phyloP scores from a whole-genome alignment of 2,329 filamentous ascomycete genomes.

The Whalleya microplaca region DNA sequence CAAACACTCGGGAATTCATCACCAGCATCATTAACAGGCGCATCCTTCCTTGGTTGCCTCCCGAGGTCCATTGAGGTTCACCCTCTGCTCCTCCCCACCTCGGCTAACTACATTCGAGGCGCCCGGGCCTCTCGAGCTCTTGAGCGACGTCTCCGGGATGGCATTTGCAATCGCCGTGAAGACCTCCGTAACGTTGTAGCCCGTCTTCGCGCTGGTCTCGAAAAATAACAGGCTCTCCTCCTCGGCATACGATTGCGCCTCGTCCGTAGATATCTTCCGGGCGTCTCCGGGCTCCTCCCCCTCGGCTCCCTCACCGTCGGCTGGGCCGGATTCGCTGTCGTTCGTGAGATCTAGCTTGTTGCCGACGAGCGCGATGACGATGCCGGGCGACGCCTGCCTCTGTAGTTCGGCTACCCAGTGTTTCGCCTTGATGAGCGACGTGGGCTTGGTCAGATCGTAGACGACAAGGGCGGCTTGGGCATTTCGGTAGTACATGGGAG shows the following conservation, averaged over 20 bases:
- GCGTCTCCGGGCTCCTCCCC: conserved; percentile 71
- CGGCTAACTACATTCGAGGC: conserved; percentile 62
- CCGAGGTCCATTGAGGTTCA: conserved; percentile 77
- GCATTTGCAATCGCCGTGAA: conserved; percentile 98
- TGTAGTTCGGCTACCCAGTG: conserved; percentile 99
- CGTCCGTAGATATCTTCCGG: conserved; percentile 85
- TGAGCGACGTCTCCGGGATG: conserved; percentile 94
- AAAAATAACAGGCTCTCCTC: conserved; percentile 95
- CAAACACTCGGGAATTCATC: conserved; percentile 5
- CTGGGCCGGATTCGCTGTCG: conserved; percentile 52
- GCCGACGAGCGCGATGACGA: conserved; percentile 94
- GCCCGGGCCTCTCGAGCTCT: conserved; percentile 78
- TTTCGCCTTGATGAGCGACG: conserved; percentile 93
- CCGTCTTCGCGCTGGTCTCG: conserved; percentile 97
- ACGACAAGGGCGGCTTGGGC: conserved; percentile 96
- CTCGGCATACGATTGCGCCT: conserved; percentile 91
- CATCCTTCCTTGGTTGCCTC: conserved; percentile 88
- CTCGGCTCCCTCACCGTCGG: conserved; percentile 52
- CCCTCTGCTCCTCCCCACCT: conserved; percentile 70
- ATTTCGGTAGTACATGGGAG: conserved; percentile 99
- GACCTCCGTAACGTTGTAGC: conserved; percentile 90
- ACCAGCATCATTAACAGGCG: conserved; percentile 67
- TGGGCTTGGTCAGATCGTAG: conserved; percentile 97
- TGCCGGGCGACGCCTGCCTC: conserved; percentile 91
- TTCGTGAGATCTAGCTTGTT: conserved; percentile 93